phyloP scores from a whole-genome alignment of 1,284 basidiomycete genomes.

The Heterobasidion parviporum region DNA sequence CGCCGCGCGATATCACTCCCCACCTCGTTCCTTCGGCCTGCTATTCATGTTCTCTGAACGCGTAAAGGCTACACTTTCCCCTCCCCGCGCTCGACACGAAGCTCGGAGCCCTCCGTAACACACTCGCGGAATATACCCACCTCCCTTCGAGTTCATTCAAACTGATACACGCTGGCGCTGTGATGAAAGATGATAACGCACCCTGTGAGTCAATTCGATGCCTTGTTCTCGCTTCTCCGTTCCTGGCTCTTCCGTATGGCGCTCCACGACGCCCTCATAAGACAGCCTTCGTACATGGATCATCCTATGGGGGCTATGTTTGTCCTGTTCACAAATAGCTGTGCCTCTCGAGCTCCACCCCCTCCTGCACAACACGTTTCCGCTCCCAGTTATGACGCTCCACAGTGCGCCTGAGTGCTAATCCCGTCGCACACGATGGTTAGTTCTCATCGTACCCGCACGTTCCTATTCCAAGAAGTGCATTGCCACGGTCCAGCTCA shows the following conservation, averaged over 20 bases:
- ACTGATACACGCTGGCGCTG: slow-evolving; percentile 69
- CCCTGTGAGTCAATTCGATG: slow-evolving; percentile 37
- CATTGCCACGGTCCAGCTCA: background rate
- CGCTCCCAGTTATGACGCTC: background rate
- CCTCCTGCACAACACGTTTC: background rate
- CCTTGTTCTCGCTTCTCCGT: slow-evolving; percentile 1
- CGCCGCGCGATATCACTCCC: slow-evolving; percentile 7
- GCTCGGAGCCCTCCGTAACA: slow-evolving; percentile 43
- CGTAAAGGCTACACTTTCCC: slow-evolving; percentile 42
- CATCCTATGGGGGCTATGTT: too few relatives aligned
- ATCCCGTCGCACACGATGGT: background rate
- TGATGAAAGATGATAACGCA: slow-evolving; percentile 71
- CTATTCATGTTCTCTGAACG: background rate
- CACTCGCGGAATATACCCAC: slow-evolving; percentile 58
- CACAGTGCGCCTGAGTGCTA: background rate
- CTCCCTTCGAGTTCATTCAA: slow-evolving; percentile 60
- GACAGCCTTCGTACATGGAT: background rate
- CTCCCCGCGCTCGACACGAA: slow-evolving; percentile 47
- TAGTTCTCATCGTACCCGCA: background rate
- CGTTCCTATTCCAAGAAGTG: background rate
- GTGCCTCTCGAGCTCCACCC: background rate
- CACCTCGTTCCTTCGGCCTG: slow-evolving; percentile 3
- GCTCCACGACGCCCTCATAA: background rate
- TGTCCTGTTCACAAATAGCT: background rate
- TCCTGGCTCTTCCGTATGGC: background rate